phyloP scores from a whole-genome alignment of 352 stramenopile species.

The Pythium biforme region DNA sequence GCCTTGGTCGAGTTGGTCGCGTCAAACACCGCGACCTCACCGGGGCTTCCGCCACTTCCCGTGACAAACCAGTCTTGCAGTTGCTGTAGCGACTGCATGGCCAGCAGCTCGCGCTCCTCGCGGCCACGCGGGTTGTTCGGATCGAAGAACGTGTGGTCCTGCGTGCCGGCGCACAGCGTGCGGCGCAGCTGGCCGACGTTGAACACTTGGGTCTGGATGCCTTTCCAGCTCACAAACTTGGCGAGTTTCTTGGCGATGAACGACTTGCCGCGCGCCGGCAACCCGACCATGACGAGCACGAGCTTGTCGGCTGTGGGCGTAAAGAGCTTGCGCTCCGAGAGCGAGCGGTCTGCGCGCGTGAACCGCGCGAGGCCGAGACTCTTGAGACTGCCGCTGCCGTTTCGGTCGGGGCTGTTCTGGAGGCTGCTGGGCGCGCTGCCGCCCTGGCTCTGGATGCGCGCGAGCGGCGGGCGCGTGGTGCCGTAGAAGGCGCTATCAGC shows the following conservation, averaged over 20 bases:
- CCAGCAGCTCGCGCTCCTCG: conserved; percentile 77
- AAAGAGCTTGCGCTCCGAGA: conserved; percentile 75
- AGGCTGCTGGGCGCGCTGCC: conserved; percentile 24
- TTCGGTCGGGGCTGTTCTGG: conserved; percentile 25
- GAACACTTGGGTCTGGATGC: conserved; percentile 86
- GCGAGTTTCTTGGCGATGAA: conserved; percentile 93
- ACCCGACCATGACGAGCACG: conserved; percentile 94
- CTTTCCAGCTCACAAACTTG: conserved; percentile 83
- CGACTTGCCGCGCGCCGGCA: conserved; percentile 94
- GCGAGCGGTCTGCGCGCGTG: conserved; percentile 29
- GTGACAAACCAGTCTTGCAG: conserved; percentile 64
- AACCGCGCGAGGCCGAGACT: conserved; percentile 15
- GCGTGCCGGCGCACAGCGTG: conserved; percentile 59
- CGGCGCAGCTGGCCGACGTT: conserved; percentile 94
- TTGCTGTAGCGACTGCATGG: conserved; percentile 68
- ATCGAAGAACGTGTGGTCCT: conserved; percentile 93
- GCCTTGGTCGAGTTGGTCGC: conserved; percentile 88
- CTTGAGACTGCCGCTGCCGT: conserved; percentile 15
- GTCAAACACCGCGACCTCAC: conserved; percentile 90
- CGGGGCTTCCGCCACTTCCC: conserved; percentile 26
- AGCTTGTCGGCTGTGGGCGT: conserved; percentile 91
- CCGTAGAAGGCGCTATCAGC: conserved; percentile 10
- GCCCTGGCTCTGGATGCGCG: conserved; percentile 1
- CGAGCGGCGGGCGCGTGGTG: conserved; percentile 9
- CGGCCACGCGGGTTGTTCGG: conserved; percentile 80